Evolutionary conservation across 441 rosid species (phyloP).

Genomic region (Populus hybrid): DNA sequence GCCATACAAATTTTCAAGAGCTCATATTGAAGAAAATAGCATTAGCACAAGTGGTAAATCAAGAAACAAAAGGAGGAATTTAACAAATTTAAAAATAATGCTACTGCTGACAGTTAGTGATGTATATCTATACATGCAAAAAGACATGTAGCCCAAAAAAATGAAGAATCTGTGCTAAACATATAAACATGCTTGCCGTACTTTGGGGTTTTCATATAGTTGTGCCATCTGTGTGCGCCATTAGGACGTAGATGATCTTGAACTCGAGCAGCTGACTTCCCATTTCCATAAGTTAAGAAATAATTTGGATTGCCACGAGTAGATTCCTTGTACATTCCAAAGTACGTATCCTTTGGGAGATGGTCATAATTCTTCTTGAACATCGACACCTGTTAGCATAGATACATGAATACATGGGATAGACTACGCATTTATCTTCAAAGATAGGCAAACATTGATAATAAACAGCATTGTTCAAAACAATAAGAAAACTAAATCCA

Average conservation of each 20-base stretch:
- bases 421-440: background rate
- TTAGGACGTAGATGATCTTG: conserved; percentile 89
- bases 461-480: background rate
- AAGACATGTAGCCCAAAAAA: background rate
- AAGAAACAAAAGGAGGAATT: background rate
- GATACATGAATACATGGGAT: conserved; percentile 2
- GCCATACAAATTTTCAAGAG: background rate
- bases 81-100: background rate
- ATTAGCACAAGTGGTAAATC: background rate
- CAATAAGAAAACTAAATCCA: background rate
- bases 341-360: conserved; percentile 76
- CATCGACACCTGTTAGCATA: conserved; percentile 65
- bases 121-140: background rate
- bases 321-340: conserved; percentile 81
- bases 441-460: background rate
- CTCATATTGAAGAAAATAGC: background rate
- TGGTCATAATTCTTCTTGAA: conserved; percentile 93
- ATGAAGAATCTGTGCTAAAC: background rate
- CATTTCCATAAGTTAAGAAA: conserved; percentile 89
- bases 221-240: conserved; percentile 99
- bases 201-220: conserved; percentile 80
- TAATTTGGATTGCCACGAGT: conserved; percentile 89
- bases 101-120: background rate
- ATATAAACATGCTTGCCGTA: conserved; percentile 25
- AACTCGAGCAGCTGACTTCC: conserved; percentile 90